Base-by-base conservation (phyloP, 257 asterid genomes). In the Solanum chilense region DNA sequence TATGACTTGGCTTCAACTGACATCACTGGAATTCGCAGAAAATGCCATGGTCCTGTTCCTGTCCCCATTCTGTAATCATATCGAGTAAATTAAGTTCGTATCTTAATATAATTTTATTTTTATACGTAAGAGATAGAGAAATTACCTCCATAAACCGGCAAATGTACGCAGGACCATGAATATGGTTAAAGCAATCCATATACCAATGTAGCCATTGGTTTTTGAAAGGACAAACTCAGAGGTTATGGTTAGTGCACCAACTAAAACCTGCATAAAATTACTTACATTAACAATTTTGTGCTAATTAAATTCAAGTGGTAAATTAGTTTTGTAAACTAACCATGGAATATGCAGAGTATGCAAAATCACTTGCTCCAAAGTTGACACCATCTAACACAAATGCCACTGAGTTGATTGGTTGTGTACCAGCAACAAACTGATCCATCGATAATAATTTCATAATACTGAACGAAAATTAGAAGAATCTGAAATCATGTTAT, bases 381-480 rank as follows among this genome's bases (percentile, higher is more conserved):
- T 95, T 96, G 47, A 96, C 94, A 14, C 99, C 99, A 7, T 96
- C 98, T 29, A 96, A 94, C 33, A 96, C 98, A 66, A 96, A 96
- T 3, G 99, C 99, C 47, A 96, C 44, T 14, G 99, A 93, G 88
- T 96, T 96, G 87, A 96, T 92, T 58, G 98, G 98, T 20, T 94
- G 99, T 2, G 98, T 94, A 31, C 96, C 98, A 85, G 99, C 98
- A 14, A 96, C 99, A 89, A 96, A 96, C 98, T 96, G 94, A 68
- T 68, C 71, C 13, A 64, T 10, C 86, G 68, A 5, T 39, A 58
- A n/a, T 9, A 60, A 29, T 10, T 84, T 60, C 12, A 16, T n/a
- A 16, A 31, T n/a, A 23, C 6, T 23, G 29, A 23, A 25, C 5
- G 29, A 64, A 42, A 16, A 56, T 18, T 52, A 52, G 13, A 21